These are phyloP conservation scores for Solanum pennellii DNA, from an alignment of 257 asterid species.

Conservation along the genomic window DNA sequence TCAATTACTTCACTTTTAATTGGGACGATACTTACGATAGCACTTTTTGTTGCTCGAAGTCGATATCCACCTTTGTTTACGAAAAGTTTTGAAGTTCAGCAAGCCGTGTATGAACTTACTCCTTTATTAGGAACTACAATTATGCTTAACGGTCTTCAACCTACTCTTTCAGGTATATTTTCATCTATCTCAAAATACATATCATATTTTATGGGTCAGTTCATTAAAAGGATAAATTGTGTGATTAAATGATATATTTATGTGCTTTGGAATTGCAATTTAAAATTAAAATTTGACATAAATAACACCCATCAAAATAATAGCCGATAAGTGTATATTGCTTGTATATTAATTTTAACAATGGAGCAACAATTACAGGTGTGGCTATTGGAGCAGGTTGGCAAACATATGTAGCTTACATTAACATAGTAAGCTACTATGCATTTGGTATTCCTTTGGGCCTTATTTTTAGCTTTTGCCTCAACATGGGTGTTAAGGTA, in stretches of 20 bases:
- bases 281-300: too few relatives aligned
- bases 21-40: too few relatives aligned
- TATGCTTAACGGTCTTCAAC: background rate
- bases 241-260: background rate
- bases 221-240: background rate
- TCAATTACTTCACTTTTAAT: too few relatives aligned
- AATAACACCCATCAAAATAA: background rate
- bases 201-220: too few relatives aligned
- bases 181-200: background rate
- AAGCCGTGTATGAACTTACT: background rate
- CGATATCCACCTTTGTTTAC: background rate
- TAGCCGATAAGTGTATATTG: too few relatives aligned
- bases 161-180: background rate
- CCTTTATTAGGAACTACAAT: background rate
- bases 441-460: conserved; percentile 5
- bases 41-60: background rate
- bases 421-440: conserved; percentile 1
- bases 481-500: background rate
- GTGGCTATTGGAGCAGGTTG: conserved; percentile 10
- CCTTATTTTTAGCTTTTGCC: background rate
- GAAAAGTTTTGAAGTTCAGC: background rate
- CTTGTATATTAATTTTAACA: too few relatives aligned
- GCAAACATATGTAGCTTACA: conserved; percentile 1
- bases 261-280: too few relatives aligned
- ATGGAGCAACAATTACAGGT: too few relatives aligned